Conservation (phyloP, 306 rosid genomes). For the Malus asiatica region DNA sequence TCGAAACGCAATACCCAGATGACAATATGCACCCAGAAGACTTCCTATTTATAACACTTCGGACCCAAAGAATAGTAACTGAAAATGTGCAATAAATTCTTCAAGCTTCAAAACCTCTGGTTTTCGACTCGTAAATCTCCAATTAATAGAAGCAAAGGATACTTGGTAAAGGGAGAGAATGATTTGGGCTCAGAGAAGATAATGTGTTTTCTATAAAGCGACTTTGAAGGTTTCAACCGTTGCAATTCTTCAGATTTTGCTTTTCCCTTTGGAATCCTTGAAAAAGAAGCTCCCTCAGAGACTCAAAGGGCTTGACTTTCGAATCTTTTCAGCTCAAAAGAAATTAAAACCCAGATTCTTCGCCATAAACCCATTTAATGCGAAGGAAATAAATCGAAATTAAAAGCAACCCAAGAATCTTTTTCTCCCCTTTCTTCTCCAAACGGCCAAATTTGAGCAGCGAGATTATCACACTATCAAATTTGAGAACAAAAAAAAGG, state of each 20-base stretch:
- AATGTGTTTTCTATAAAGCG: slow-evolving; percentile 25
- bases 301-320: slow-evolving; percentile 1
- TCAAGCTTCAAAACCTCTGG: slow-evolving; percentile 15
- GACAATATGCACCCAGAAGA: slow-evolving; percentile 11
- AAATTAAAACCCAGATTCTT: slow-evolving; percentile 25
- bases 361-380: slow-evolving; percentile 7
- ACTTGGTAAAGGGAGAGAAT: slow-evolving; percentile 23
- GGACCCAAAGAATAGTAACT: slow-evolving; percentile 21
- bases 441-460: slow-evolving; percentile 22
- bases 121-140: slow-evolving; percentile 17
- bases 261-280: slow-evolving; percentile 41
- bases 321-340: slow-evolving; percentile 37
- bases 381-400: slow-evolving; percentile 9
- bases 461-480: not conserved
- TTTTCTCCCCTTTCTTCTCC: slow-evolving; percentile 6
- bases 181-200: slow-evolving; percentile 12
- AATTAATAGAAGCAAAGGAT: slow-evolving; percentile 31
- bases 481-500: not conserved
- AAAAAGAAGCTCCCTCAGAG: slow-evolving; percentile 29
- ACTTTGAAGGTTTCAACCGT: slow-evolving; percentile 71
- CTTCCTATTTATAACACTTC: not conserved
- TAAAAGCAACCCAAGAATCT: slow-evolving; percentile 7
- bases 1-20: slow-evolving; percentile 4
- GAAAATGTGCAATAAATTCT: slow-evolving; percentile 26
- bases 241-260: slow-evolving; percentile 23